Evolutionary conservation across 768 basidiomycete genomes (phyloP), one percentile per base, ranked within the genome.

Genomic region (Galerina marginata): DNA sequence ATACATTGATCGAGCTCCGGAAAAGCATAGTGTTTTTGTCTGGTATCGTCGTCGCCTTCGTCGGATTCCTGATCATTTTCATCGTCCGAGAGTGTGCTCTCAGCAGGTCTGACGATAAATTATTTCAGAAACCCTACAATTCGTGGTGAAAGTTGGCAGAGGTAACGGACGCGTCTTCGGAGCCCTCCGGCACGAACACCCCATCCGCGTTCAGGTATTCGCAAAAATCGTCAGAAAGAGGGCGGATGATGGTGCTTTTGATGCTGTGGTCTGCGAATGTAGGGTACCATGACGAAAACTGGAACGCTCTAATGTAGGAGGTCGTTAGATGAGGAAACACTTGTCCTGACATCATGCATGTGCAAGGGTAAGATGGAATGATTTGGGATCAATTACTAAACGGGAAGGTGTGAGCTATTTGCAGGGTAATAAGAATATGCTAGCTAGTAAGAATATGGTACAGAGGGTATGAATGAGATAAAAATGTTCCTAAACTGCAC

Each of bases 271-370:
- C 72, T 9, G 86, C 76, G 71, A 92, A 95, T 7, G 65, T 70
- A 5, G 92, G 86, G 68, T 93, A 93, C 95, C 95, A 96, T 2
- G 85, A 84, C 1, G 93, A 94, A 66, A 92, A 91, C 57, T 93
- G 92, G 69, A 92, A 95, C 3, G 84, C 77, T 11, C 90, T 79
- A 56, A 93, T 78, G 67, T 87, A 84, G 4, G 77, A 70, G 14
- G 75, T 71, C 2, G 82, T 80, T 36, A 82, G 74, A 2, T 66
- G 40, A 15, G 91, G 92, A 69, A 91, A 92, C 44, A 81, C 65
- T 15, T 62, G 16, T 47, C 42, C 56, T 51, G 62, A 53, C 56
- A 61, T 61, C 54, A 51, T 51, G 55, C 38, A 48, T 25, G 44
- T 38, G 29, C 25, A 53, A 47, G 48, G 44, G 52, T 56, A 56